These are phyloP conservation scores for Moesziomyces antarcticus DNA, from an alignment of 1,284 basidiomycete species.

Conservation along the genomic window DNA sequence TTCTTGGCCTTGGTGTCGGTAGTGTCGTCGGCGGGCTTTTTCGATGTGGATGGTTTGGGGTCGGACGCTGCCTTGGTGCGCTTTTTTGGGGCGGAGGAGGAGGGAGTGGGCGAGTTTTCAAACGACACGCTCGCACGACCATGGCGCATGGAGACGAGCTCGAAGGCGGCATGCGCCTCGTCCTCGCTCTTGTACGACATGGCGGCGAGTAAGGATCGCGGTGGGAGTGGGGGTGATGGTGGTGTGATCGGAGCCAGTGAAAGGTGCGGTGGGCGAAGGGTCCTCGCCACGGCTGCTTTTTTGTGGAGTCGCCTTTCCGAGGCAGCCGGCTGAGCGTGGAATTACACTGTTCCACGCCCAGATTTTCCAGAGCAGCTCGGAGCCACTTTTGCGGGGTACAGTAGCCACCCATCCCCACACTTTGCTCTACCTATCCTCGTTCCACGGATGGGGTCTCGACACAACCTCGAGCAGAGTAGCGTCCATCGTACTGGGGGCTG, in stretches of 20 bases:
- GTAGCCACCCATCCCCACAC: too few relatives aligned
- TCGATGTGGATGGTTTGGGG: conserved; percentile 14
- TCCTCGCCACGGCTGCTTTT: too few relatives aligned
- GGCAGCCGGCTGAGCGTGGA: too few relatives aligned
- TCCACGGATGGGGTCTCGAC: too few relatives aligned
- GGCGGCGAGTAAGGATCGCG: too few relatives aligned
- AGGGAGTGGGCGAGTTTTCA: conserved; percentile 17
- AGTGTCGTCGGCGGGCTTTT: conserved; percentile 22
- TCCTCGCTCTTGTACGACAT: conserved; percentile 49
- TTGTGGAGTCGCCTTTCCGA: too few relatives aligned
- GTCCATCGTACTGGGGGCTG: too few relatives aligned
- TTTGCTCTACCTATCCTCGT: too few relatives aligned
- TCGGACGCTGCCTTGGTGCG: conserved; percentile 8
- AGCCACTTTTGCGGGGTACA: too few relatives aligned
- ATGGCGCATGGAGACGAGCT: conserved; percentile 48
- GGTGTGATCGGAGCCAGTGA: background rate
- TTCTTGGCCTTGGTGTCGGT: conserved; percentile 32
- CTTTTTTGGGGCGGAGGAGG: conserved; percentile 13
- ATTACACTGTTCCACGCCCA: too few relatives aligned
- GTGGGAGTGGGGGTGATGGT: background rate
- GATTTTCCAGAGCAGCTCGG: too few relatives aligned
- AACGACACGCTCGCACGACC: conserved; percentile 30
- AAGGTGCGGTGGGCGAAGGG: background rate
- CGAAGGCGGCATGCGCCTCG: conserved; percentile 41
- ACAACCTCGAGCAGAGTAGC: too few relatives aligned